Evolutionary conservation across 805 yeast genomes (phyloP), one percentile per base, ranked within the genome.

Genomic region (Teunomyces pallodes): DNA sequence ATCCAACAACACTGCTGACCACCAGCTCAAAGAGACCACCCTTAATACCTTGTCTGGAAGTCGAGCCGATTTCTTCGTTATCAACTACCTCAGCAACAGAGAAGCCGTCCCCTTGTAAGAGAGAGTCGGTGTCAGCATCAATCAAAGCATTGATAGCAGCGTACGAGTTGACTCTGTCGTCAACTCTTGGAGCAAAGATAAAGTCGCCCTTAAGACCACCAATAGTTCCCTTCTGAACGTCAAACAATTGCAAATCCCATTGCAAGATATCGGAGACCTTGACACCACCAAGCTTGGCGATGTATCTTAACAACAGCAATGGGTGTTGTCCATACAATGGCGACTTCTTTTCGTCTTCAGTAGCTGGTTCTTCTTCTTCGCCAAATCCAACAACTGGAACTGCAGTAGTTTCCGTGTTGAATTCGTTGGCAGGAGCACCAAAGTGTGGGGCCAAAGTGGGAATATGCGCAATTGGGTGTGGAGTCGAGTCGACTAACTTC

Each of bases 361-460:
- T 77, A 27, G 84, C 78, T 40, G 76, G 72, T n/a, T 60, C 72
- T 42, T 65, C 72, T 9, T 62, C 69, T 13, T 68, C 72, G 3
- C 55, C 60, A 55, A 75, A 85, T 0, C 90, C 96, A 46, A 86
- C 71, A 10, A 90, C 81, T 0, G 96, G 96, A 14, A 87, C 87
- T 45, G 86, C 83, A 59, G 84, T 82, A 26, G 86, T 85, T 64
- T 89, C 96, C 47, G 70, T 72, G 69, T 90, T 87, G 69, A 84
- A 87, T 7, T 85, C 85, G 20, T 67, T 59, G 2, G 90, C 76
- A 5, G 83, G 83, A 7, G 65, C 70, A 42, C 96, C 96, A 64
- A 89, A 90, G 69, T 89, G 96, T 3, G 91, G 91, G 5, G 96
- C 96, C 60, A 90, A 74, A 1, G 92, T 79, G 4, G 96, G 95